Percentiles rank a stretch among this genome's conserved stretches.
Conservation (phyloP, 2,329 filamentous ascomycete species). For the Fusarium oligoseptatum region DNA sequence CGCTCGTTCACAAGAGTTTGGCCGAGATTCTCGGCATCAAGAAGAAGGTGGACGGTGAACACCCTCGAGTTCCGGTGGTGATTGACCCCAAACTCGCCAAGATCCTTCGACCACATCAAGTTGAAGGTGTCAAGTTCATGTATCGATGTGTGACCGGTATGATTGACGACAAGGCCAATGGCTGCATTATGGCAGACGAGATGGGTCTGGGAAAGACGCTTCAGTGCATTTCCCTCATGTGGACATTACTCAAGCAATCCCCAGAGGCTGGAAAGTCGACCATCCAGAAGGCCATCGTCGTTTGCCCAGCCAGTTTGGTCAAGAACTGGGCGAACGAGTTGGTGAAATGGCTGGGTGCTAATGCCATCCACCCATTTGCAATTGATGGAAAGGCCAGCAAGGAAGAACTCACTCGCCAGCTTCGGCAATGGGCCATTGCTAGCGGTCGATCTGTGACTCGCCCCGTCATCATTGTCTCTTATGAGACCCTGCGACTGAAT, state of each 20-base stretch:
- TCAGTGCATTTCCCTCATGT: constrained; percentile 96
- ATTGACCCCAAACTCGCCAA: constrained; percentile 93
- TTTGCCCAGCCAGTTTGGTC: constrained; percentile 95
- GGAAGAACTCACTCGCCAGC: constrained; percentile 88
- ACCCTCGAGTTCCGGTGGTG: constrained; percentile 94
- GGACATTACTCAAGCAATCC: constrained; percentile 96
- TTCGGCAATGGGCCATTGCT: constrained; percentile 95
- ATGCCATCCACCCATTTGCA: constrained; percentile 92
- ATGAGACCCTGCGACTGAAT: constrained; percentile 93
- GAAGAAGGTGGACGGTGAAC: constrained; percentile 84
- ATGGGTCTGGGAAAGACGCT: constrained; percentile 98
- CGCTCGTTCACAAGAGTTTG: constrained; percentile 92
- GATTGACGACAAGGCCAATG: constrained; percentile 92
- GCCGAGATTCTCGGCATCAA: constrained; percentile 95
- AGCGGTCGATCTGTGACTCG: constrained; percentile 90
- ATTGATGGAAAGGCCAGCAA: constrained; percentile 98
- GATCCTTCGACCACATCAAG: constrained; percentile 93
- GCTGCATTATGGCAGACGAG: constrained; percentile 99
- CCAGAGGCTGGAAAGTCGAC: constrained; percentile 93
- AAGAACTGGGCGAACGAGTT: constrained; percentile 98
- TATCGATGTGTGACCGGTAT: constrained; percentile 96
- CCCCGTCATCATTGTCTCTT: constrained; percentile 96
- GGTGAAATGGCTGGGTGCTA: constrained; percentile 94
- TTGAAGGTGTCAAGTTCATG: constrained; percentile 98
- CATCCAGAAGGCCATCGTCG: constrained; percentile 97